phyloP scores from a whole-genome alignment of 2,329 filamentous ascomycete species.

The Trichoderma sp. region DNA sequence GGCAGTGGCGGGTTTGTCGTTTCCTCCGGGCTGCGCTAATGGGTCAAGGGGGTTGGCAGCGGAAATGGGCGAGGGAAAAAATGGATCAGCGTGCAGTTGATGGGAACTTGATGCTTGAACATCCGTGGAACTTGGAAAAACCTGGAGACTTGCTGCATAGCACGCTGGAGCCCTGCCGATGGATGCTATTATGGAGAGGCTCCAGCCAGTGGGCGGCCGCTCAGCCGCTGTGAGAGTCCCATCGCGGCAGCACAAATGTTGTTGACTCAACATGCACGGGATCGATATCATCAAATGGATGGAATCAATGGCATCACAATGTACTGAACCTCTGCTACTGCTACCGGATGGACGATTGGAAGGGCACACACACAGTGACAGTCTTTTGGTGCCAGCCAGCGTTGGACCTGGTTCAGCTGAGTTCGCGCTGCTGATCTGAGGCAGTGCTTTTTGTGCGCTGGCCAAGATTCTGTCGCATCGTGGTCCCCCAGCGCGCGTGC shows the following conservation, averaged over 20 bases:
- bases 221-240: neutral
- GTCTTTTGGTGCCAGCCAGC: too few species aligned
- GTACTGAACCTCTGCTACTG: neutral
- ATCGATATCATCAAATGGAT: too few species aligned
- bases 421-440: neutral
- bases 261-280: too few species aligned
- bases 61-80: slow-evolving; percentile 6
- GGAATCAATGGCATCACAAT: neutral
- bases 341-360: neutral
- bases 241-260: too few species aligned
- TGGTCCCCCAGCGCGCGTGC: slow-evolving; percentile 2
- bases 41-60: slow-evolving; percentile 13
- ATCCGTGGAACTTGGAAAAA: neutral
- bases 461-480: neutral
- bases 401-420: neutral
- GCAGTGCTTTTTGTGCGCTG: slow-evolving; percentile 2
- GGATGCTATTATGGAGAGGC: neutral
- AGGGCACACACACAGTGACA: neutral
- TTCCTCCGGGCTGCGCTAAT: slow-evolving; percentile 10
- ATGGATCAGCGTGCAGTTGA: neutral
- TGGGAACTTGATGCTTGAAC: neutral
- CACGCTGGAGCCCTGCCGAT: neutral
- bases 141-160: neutral
- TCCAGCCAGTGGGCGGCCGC: slow-evolving; percentile 11
- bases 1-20: slow-evolving; percentile 18